Conservation (phyloP, 495 filamentous ascomycete genomes). For the Friedmanniomyces simplex region DNA sequence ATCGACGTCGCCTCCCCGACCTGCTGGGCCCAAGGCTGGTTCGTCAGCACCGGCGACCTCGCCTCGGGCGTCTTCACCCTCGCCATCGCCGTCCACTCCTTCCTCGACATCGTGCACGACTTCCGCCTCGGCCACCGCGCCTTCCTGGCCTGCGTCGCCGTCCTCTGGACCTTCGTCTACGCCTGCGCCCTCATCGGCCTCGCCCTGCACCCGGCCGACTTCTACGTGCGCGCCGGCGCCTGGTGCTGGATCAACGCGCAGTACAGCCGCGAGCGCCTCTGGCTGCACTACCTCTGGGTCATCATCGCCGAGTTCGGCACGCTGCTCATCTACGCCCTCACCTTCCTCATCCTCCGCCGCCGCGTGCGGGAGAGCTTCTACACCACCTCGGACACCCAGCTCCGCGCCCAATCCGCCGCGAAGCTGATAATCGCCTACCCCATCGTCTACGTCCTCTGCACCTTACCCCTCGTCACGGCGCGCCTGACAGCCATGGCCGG, state of each 20-base stretch:
- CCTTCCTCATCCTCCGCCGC: constrained; percentile 48
- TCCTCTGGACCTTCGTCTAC: constrained; percentile 24
- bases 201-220: constrained; percentile 20
- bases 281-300: constrained; percentile 72
- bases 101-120: constrained; percentile 31
- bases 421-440: constrained; percentile 68
- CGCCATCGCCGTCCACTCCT: constrained; percentile 60
- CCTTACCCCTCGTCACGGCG: constrained; percentile 57
- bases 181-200: constrained; percentile 25
- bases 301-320: constrained; percentile 59
- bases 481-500: constrained; percentile 57
- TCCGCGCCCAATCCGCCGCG: constrained; percentile 36
- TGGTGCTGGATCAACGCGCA: constrained; percentile 58
- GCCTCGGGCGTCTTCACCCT: constrained; percentile 28
- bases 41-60: constrained; percentile 19
- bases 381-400: constrained; percentile 10
- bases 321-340: constrained; percentile 50
- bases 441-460: constrained; percentile 60
- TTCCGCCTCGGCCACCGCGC: constrained; percentile 19
- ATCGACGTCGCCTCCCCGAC: neutral
- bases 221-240: constrained; percentile 28
- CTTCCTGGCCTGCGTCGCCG: constrained; percentile 21
- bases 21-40: constrained; percentile 21
- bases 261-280: constrained; percentile 53
- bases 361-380: constrained; percentile 32